Percentiles rank a stretch among this genome's conserved stretches.
Conservation (phyloP, 805 yeast genomes). For the Zygoascus flipseniorum region DNA sequence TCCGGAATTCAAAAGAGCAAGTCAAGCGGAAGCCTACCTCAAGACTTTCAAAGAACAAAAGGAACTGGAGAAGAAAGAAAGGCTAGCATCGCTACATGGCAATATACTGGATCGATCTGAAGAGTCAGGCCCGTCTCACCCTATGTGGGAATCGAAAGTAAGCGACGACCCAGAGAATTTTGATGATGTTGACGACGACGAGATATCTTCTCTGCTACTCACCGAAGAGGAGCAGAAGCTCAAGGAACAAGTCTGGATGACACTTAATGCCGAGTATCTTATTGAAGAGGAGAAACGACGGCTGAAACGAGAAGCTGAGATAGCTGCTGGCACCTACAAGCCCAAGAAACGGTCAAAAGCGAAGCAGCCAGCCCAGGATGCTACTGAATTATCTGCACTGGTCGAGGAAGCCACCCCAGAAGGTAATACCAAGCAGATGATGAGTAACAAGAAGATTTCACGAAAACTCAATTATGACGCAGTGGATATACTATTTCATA, state of each 20-base stretch:
- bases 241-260: constrained; percentile 85
- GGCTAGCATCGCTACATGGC: constrained; percentile 11
- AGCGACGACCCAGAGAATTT: constrained; percentile 54
- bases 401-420: neutral
- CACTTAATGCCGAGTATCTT: constrained; percentile 77
- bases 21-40: constrained; percentile 6
- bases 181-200: constrained; percentile 80
- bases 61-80: constrained; percentile 2
- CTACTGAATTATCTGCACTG: constrained; percentile 36
- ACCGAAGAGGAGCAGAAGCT: constrained; percentile 59
- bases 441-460: constrained; percentile 68
- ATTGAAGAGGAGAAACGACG: constrained; percentile 79
- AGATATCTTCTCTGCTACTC: constrained; percentile 52
- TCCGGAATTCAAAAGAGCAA: neutral
- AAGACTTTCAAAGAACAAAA: constrained; percentile 1
- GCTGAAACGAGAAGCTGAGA: constrained; percentile 79
- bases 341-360: constrained; percentile 30
- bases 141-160: constrained; percentile 34
- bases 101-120: constrained; percentile 9
- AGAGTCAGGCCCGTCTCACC: neutral
- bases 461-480: constrained; percentile 87
- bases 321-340: constrained; percentile 64
- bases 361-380: constrained; percentile 22
- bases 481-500: constrained; percentile 37
- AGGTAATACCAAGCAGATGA: constrained; percentile 69